phyloP scores from a whole-genome alignment of 306 rosid genomes.

The Cicer chorassanicum region DNA sequence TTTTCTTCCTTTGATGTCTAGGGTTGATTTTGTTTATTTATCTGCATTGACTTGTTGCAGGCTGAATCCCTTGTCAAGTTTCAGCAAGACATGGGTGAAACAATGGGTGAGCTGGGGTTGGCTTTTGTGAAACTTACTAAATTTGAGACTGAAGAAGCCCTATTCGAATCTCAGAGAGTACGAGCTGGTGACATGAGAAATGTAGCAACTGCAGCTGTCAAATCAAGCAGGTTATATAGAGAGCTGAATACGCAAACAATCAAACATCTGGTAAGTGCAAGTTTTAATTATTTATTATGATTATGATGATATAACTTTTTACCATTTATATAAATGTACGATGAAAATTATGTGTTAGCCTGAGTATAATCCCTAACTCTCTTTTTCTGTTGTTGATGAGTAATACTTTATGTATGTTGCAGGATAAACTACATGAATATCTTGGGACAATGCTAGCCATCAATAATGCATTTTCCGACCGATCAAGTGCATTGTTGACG shows the following conservation, averaged over 20 bases:
- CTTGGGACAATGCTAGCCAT: slow-evolving; percentile 91
- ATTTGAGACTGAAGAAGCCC: slow-evolving; percentile 86
- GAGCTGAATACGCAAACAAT: slow-evolving; percentile 94
- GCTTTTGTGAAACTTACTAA: slow-evolving; percentile 89
- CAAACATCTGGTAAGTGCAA: slow-evolving; percentile 76
- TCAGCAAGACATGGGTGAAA: slow-evolving; percentile 97
- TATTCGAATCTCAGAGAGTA: slow-evolving; percentile 64
- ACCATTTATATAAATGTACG: slow-evolving; percentile 6
- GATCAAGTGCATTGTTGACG: slow-evolving; percentile 87
- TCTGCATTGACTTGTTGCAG: slow-evolving; percentile 51
- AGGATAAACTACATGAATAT: slow-evolving; percentile 96
- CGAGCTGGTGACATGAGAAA: slow-evolving; percentile 79
- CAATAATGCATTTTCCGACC: slow-evolving; percentile 82
- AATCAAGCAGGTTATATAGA: slow-evolving; percentile 86
- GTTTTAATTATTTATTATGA: slow-evolving; percentile 5
- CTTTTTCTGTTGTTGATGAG: slow-evolving; percentile 38
- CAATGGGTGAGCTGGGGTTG: slow-evolving; percentile 89
- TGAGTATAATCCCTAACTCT: not conserved
- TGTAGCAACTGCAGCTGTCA: slow-evolving; percentile 93
- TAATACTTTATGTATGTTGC: slow-evolving; percentile 46
- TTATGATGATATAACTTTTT: not conserved
- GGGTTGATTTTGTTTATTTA: slow-evolving; percentile 29
- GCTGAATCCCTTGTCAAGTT: slow-evolving; percentile 94
- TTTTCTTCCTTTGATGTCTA: slow-evolving; percentile 29
- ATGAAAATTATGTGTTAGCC: slow-evolving; percentile 21